Evolutionary conservation across 2,329 filamentous ascomycete genomes (phyloP).

Genomic region (Hypoxylon sp.): DNA sequence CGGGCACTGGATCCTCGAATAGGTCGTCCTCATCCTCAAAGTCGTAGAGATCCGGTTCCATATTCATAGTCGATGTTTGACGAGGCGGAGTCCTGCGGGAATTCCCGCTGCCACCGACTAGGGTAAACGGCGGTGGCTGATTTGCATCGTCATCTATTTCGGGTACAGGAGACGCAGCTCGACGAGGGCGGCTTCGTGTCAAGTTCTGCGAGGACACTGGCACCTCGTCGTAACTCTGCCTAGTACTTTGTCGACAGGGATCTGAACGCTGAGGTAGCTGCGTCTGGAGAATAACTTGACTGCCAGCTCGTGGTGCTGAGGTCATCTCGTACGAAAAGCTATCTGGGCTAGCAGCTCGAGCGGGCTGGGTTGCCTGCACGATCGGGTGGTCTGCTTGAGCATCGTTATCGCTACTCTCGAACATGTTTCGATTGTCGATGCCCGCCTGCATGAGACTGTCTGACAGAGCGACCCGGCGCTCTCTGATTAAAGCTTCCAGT

Average conservation of each 20-base stretch:
- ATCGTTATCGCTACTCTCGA: conserved; percentile 43
- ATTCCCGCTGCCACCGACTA: conserved; percentile 32
- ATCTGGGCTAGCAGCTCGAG: conserved; percentile 40
- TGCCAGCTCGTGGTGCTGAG: conserved; percentile 37
- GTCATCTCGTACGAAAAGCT: conserved; percentile 47
- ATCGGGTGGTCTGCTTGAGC: conserved; percentile 43
- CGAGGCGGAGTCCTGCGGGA: conserved; percentile 19
- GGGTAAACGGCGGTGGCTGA: conserved; percentile 25
- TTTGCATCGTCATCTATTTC: conserved; percentile 13
- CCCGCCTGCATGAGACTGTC: conserved; percentile 54
- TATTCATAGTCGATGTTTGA: conserved; percentile 25
- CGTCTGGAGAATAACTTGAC: conserved; percentile 62
- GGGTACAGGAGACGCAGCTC: conserved; percentile 18
- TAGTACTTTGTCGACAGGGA: conserved; percentile 12
- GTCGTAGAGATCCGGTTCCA: conserved; percentile 36
- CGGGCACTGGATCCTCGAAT: conserved; percentile 38
- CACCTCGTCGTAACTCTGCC: conserved; percentile 19
- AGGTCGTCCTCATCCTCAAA: conserved; percentile 49
- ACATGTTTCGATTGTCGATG: conserved; percentile 53
- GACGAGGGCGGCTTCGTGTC: conserved; percentile 20
- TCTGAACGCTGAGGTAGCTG: conserved; percentile 49
- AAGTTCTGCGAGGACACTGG: conserved; percentile 31
- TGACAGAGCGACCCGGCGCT: conserved; percentile 54
- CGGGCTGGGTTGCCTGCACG: conserved; percentile 56
- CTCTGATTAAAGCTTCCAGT: conserved; percentile 54